phyloP scores from a whole-genome alignment of 2,329 filamentous ascomycete species.

The Aspergillus arachidicola region DNA sequence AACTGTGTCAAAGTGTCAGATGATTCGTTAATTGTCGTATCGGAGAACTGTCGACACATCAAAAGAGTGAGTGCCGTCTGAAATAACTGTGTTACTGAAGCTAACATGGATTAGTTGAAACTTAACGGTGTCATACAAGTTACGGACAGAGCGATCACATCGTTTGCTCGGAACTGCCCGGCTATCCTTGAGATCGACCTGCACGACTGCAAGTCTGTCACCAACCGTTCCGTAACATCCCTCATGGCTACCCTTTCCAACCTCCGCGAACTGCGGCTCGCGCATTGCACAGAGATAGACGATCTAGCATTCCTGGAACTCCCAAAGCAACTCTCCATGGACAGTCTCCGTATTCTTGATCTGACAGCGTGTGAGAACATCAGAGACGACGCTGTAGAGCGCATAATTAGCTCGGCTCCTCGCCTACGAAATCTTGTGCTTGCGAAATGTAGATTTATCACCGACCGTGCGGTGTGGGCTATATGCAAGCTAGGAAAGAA shows the following conservation, averaged over 20 bases:
- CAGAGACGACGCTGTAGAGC: slow-evolving; percentile 83
- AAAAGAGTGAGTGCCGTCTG: slow-evolving; percentile 67
- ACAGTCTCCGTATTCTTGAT: slow-evolving; percentile 89
- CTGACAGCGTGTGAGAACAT: slow-evolving; percentile 84
- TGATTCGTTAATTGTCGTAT: slow-evolving; percentile 78
- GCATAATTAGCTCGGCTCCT: slow-evolving; percentile 83
- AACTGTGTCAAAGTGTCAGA: slow-evolving; percentile 83
- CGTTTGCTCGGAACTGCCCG: slow-evolving; percentile 84
- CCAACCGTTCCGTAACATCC: slow-evolving; percentile 79
- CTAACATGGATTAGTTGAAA: slow-evolving; percentile 67
- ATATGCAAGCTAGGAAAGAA: slow-evolving; percentile 94
- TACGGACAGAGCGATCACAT: slow-evolving; percentile 77
- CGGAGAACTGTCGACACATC: slow-evolving; percentile 79
- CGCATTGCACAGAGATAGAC: slow-evolving; percentile 80
- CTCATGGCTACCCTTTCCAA: slow-evolving; percentile 77
- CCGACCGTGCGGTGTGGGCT: slow-evolving; percentile 81
- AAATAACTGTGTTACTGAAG: not conserved
- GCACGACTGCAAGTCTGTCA: slow-evolving; percentile 78
- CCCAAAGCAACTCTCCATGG: slow-evolving; percentile 69
- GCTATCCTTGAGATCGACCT: slow-evolving; percentile 97
- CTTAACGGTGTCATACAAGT: slow-evolving; percentile 89
- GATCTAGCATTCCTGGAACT: slow-evolving; percentile 86
- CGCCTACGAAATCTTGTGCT: slow-evolving; percentile 89
- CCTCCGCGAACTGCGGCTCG: slow-evolving; percentile 86
- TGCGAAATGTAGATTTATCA: slow-evolving; percentile 91